Evolutionary conservation across 257 asterid genomes (phyloP).

Genomic region (Capsicum baccatum): DNA sequence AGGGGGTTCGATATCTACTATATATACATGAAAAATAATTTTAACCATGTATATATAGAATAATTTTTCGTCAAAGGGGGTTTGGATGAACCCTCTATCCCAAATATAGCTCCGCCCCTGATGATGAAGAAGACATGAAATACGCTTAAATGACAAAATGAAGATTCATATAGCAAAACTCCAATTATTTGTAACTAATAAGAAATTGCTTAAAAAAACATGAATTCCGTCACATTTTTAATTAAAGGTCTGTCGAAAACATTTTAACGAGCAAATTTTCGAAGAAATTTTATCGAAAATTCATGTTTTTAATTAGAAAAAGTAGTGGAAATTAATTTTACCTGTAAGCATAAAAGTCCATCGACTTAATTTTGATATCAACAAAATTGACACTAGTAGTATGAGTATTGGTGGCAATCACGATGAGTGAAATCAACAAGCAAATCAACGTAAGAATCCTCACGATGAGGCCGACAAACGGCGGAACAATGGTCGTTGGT

Average conservation of each 20-base stretch:
- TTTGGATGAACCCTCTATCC: too few relatives aligned
- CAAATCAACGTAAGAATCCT: constrained; percentile 47
- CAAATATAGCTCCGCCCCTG: too few relatives aligned
- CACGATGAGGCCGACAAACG: constrained; percentile 40
- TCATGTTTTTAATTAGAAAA: too few relatives aligned
- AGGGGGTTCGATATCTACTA: too few relatives aligned
- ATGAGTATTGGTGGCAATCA: constrained; percentile 42
- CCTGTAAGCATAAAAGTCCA: constrained; percentile 42
- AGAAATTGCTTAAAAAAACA: background rate
- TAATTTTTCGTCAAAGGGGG: too few relatives aligned
- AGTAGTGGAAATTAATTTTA: constrained; percentile 8
- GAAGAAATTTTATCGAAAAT: too few relatives aligned
- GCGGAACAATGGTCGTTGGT: constrained; percentile 33
- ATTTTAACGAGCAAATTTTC: background rate
- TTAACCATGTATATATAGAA: too few relatives aligned
- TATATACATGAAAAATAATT: too few relatives aligned
- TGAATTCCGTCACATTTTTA: background rate
- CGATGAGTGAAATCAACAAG: constrained; percentile 45
- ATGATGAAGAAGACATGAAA: too few relatives aligned
- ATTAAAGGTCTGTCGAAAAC: background rate
- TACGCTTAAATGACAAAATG: background rate
- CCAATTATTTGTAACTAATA: background rate
- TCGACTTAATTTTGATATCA: constrained; percentile 29
- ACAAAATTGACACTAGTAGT: background rate
- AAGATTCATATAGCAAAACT: background rate